A percentile compares a stretch with the other conserved stretches of the same genome.
Conservation (phyloP, 2,329 filamentous ascomycete species). For the Epichloe gansuensis region DNA sequence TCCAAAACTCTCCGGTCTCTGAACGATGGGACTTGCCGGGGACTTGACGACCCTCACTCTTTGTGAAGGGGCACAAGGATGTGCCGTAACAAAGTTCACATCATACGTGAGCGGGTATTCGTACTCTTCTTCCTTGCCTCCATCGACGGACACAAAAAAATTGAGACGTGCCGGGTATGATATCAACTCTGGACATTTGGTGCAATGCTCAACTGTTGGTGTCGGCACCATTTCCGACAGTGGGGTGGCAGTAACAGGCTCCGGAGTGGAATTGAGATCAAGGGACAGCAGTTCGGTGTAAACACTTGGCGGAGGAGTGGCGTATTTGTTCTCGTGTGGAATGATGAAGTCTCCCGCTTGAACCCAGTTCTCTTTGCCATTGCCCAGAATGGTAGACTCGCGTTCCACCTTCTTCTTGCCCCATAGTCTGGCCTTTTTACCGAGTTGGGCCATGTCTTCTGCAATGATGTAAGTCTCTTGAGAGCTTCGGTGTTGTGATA, state of each 20-base stretch:
- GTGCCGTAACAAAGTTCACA: constrained; percentile 52
- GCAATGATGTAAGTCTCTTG: not conserved
- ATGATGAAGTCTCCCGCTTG: constrained; percentile 51
- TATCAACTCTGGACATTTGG: constrained; percentile 19
- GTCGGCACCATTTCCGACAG: constrained; percentile 27
- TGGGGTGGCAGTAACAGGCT: constrained; percentile 32
- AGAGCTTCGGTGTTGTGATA: not conserved
- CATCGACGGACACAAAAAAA: constrained; percentile 25
- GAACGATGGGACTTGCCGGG: constrained; percentile 45
- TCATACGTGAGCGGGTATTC: constrained; percentile 40
- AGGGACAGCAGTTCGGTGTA: constrained; percentile 37
- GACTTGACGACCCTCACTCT: constrained; percentile 46
- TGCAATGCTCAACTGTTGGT: constrained; percentile 22
- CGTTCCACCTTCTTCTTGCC: constrained; percentile 46
- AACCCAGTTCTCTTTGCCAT: constrained; percentile 39
- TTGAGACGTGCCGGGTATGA: constrained; percentile 23
- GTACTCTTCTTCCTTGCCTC: constrained; percentile 27
- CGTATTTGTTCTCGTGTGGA: constrained; percentile 42
- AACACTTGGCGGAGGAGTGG: constrained; percentile 33
- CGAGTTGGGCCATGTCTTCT: constrained; percentile 37
- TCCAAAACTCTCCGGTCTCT: constrained; percentile 40
- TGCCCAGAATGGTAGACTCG: constrained; percentile 47
- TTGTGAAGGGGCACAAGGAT: constrained; percentile 48
- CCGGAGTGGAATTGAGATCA: constrained; percentile 31
- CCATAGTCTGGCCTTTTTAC: constrained; percentile 47